Conservation (phyloP, 805 yeast genomes). For the Phaffomyces opuntiae region DNA sequence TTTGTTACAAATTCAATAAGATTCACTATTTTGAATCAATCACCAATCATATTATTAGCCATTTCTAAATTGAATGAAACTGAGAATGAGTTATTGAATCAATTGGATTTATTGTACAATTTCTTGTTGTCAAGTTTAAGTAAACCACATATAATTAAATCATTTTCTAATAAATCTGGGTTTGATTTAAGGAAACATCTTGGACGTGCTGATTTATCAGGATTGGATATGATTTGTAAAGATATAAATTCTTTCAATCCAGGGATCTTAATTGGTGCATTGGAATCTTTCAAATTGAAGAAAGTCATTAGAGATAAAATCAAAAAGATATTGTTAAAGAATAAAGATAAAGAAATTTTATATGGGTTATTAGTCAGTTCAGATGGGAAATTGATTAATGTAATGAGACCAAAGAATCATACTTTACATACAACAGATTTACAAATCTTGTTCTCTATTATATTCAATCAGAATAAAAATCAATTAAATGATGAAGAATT, state of each 20-base stretch:
- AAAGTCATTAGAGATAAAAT: slow-evolving; percentile 51
- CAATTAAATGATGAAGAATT: slow-evolving; percentile 52
- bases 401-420: slow-evolving; percentile 72
- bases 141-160: slow-evolving; percentile 65
- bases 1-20: slow-evolving; percentile 40
- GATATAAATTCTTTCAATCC: slow-evolving; percentile 49
- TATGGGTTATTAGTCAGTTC: slow-evolving; percentile 71
- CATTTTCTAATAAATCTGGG: slow-evolving; percentile 65
- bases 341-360: slow-evolving; percentile 47
- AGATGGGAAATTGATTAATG: slow-evolving; percentile 57
- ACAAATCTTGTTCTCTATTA: slow-evolving; percentile 63
- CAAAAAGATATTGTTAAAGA: slow-evolving; percentile 44
- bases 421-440: slow-evolving; percentile 77
- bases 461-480: slow-evolving; percentile 38
- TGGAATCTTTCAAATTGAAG: slow-evolving; percentile 56
- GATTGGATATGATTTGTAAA: slow-evolving; percentile 56
- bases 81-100: slow-evolving; percentile 45
- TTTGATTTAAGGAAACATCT: slow-evolving; percentile 74
- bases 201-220: slow-evolving; percentile 67
- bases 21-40: slow-evolving; percentile 53
- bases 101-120: slow-evolving; percentile 65
- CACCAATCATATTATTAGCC: slow-evolving; percentile 71
- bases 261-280: slow-evolving; percentile 54
- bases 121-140: slow-evolving; percentile 78
- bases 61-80: slow-evolving; percentile 52